Conservation (phyloP, 805 yeast genomes). For the Myxozyma vanderwaltii region DNA sequence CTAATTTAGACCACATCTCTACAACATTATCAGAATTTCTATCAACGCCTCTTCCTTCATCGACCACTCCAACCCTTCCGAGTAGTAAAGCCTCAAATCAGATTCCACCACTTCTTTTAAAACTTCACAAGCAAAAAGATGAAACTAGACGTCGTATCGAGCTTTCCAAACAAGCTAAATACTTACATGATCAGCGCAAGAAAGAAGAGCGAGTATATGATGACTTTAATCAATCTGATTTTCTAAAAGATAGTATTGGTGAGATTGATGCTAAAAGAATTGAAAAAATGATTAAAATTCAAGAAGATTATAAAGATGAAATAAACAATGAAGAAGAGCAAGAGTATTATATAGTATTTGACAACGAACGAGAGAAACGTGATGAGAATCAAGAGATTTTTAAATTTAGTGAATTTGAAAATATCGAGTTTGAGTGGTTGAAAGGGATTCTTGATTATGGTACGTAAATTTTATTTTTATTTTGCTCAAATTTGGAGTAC, state of each 20-base stretch:
- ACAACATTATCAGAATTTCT: background rate
- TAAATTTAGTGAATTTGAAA: no score
- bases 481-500: no score
- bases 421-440: background rate
- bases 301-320: background rate
- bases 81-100: background rate
- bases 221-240: no score
- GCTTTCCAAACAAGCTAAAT: background rate
- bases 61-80: background rate
- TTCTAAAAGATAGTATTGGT: slow-evolving; percentile 3
- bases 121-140: background rate
- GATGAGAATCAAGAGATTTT: background rate
- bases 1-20: background rate
- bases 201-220: no score
- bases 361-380: slow-evolving; percentile 2
- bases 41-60: background rate
- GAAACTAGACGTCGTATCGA: background rate
- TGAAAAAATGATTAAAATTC: background rate
- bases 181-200: background rate
- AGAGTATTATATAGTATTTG: slow-evolving; percentile 3
- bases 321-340: background rate
- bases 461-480: background rate
- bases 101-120: background rate
- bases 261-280: slow-evolving; percentile 2
- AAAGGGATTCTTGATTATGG: background rate